These are phyloP conservation scores for Avena eriantha DNA, from an alignment of 176 grass and related monocot genomes.

Conservation along the genomic window DNA sequence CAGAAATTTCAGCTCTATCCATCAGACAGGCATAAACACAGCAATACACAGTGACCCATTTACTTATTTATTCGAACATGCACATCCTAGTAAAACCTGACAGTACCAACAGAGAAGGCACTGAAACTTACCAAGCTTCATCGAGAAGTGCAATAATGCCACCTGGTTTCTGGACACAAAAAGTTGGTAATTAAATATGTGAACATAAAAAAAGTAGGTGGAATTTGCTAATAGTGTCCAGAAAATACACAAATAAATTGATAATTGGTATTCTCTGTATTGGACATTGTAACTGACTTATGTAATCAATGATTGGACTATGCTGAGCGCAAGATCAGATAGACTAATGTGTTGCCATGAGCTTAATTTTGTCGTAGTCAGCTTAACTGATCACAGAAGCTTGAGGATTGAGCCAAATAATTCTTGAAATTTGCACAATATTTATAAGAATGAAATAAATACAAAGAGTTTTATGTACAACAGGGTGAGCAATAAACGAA, in stretches of 20 bases:
- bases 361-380: slow-evolving; percentile 13
- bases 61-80: slow-evolving; percentile 14
- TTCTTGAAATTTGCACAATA: not conserved
- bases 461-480: not conserved
- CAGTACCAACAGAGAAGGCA: slow-evolving; percentile 25
- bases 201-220: slow-evolving; percentile 37
- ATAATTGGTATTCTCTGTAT: slow-evolving; percentile 31
- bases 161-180: slow-evolving; percentile 94
- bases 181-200: slow-evolving; percentile 33
- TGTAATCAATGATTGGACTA: not conserved
- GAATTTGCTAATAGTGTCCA: slow-evolving; percentile 32
- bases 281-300: slow-evolving; percentile 20
- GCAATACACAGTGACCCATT: not conserved
- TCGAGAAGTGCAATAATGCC: slow-evolving; percentile 93
- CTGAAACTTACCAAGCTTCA: slow-evolving; percentile 84
- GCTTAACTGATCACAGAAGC: slow-evolving; percentile 23
- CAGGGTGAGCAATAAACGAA: not conserved
- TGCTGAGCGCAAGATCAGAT: slow-evolving; percentile 27
- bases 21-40: slow-evolving; percentile 32
- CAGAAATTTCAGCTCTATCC: slow-evolving; percentile 33
- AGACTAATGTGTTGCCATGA: slow-evolving; percentile 16
- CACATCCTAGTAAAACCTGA: slow-evolving; percentile 18
- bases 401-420: slow-evolving; percentile 7
- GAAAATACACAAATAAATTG: slow-evolving; percentile 8
- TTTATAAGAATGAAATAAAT: not conserved